Evolutionary conservation across 176 grass and related monocot genomes (phyloP).

Genomic region (Typha latifolia): DNA sequence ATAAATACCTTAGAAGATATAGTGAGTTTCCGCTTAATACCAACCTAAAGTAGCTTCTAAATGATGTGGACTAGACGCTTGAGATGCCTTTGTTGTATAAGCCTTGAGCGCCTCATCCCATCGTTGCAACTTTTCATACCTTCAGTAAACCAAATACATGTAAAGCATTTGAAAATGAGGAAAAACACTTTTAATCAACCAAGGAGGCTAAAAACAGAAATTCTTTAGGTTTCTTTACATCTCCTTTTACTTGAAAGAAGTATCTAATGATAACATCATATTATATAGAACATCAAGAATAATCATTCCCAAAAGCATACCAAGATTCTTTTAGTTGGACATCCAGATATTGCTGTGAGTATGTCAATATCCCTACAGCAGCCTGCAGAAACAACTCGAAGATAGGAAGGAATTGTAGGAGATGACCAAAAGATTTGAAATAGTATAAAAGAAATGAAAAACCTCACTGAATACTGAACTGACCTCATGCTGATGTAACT

Average conservation of each 20-base stretch:
- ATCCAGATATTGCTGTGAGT: conserved; percentile 78
- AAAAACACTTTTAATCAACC: background rate
- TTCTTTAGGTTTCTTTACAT: background rate
- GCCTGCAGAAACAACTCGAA: conserved; percentile 45
- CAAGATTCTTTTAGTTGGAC: conserved; percentile 99
- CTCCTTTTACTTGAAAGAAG: background rate
- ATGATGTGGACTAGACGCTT: conserved; percentile 58
- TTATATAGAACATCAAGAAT: background rate
- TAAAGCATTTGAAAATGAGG: background rate
- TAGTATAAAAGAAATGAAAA: conserved; percentile 7
- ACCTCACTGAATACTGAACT: conserved; percentile 8
- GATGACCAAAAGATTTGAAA: conserved; percentile 9
- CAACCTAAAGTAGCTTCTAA: conserved; percentile 84
- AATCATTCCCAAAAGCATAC: conserved; percentile 35
- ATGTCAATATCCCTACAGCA: conserved; percentile 93
- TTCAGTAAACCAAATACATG: conserved; percentile 25
- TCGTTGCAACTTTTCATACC: conserved; percentile 96
- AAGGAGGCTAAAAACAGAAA: too few relatives aligned
- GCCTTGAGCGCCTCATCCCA: conserved; percentile 96
- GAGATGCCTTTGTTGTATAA: conserved; percentile 82
- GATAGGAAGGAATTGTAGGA: background rate
- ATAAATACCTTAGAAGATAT: background rate
- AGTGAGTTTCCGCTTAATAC: conserved; percentile 3
- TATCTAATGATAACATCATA: conserved; percentile 14
- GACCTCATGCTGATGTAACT: conserved; percentile 97